Evolutionary conservation across 176 grass and related monocot species (phyloP).

Genomic region (Hyparrhenia diplandra): DNA sequence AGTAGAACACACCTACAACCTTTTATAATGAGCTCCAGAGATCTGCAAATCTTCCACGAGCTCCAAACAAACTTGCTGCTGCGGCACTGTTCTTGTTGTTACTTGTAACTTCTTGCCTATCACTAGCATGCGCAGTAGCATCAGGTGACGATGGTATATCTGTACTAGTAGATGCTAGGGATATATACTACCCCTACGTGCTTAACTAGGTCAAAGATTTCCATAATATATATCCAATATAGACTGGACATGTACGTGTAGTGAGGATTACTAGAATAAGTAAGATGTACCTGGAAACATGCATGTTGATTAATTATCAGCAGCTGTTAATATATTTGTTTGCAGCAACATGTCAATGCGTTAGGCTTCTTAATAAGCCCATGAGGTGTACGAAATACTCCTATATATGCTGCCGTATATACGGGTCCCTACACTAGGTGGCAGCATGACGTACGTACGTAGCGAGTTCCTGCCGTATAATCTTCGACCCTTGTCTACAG

Average conservation of each 20-base stretch:
- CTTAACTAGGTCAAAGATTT: no score
- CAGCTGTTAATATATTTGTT: no score
- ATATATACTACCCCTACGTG: no score
- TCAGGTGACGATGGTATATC: no score
- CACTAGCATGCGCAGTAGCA: no score
- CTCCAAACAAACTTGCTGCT: slow-evolving; percentile 7
- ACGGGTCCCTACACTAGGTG: slow-evolving; percentile 21
- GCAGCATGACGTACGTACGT: slow-evolving; percentile 26
- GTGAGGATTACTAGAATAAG: no score
- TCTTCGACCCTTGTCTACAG: slow-evolving; percentile 5
- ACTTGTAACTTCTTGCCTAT: neutral
- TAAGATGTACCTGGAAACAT: no score
- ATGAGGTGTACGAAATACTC: no score
- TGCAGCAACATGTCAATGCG: neutral
- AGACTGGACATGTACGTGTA: no score
- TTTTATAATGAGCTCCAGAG: slow-evolving; percentile 14
- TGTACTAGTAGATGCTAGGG: no score
- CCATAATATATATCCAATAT: no score
- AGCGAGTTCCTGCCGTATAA: neutral
- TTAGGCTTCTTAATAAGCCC: neutral
- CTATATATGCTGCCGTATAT: slow-evolving; percentile 17
- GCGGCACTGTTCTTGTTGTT: slow-evolving; percentile 4
- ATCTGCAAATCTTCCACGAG: slow-evolving; percentile 29
- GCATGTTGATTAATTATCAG: no score
- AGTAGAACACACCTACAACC: slow-evolving; percentile 12